Conservation (phyloP, 495 filamentous ascomycete genomes). For the Hypoxylon lienhwacheense region DNA sequence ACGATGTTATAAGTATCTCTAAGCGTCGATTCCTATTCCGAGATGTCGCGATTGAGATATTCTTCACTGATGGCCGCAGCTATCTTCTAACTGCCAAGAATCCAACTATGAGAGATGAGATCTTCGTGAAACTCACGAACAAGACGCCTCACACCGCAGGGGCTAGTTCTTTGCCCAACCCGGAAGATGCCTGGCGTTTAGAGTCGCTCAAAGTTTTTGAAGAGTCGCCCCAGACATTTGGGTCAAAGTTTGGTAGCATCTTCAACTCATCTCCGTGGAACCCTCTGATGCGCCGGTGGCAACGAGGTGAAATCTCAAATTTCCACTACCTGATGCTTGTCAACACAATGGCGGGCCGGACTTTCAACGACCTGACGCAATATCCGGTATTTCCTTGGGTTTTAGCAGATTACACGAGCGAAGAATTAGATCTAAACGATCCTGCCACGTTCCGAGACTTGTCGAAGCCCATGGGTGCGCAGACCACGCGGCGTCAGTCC, state of each 20-base stretch:
- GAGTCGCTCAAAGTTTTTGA: slow-evolving; percentile 82
- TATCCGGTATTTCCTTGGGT: slow-evolving; percentile 99
- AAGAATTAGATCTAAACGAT: slow-evolving; percentile 86
- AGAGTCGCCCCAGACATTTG: slow-evolving; percentile 78
- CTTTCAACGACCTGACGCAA: slow-evolving; percentile 97
- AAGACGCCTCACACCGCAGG: slow-evolving; percentile 77
- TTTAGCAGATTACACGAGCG: slow-evolving; percentile 91
- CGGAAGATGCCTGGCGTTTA: slow-evolving; percentile 79
- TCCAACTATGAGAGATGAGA: slow-evolving; percentile 69
- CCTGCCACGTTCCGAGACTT: slow-evolving; percentile 86
- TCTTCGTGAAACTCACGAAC: slow-evolving; percentile 69
- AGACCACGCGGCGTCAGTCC: slow-evolving; percentile 69
- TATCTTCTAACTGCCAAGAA: slow-evolving; percentile 86
- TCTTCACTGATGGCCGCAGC: slow-evolving; percentile 95
- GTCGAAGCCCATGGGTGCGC: slow-evolving; percentile 96
- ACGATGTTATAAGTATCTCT: slow-evolving; percentile 92
- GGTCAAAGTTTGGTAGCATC: slow-evolving; percentile 91
- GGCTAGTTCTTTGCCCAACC: slow-evolving; percentile 52
- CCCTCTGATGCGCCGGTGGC: slow-evolving; percentile 87
- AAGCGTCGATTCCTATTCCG: slow-evolving; percentile 94
- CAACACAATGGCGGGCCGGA: slow-evolving; percentile 94
- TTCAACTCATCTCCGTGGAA: slow-evolving; percentile 76
- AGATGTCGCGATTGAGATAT: slow-evolving; percentile 92
- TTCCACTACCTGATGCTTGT: slow-evolving; percentile 98
- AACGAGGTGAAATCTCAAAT: slow-evolving; percentile 93